A percentile compares a stretch with the other conserved stretches of the same genome.
phyloP scores from a whole-genome alignment of 2,329 filamentous ascomycete genomes.

The Botrytis cinerea region DNA sequence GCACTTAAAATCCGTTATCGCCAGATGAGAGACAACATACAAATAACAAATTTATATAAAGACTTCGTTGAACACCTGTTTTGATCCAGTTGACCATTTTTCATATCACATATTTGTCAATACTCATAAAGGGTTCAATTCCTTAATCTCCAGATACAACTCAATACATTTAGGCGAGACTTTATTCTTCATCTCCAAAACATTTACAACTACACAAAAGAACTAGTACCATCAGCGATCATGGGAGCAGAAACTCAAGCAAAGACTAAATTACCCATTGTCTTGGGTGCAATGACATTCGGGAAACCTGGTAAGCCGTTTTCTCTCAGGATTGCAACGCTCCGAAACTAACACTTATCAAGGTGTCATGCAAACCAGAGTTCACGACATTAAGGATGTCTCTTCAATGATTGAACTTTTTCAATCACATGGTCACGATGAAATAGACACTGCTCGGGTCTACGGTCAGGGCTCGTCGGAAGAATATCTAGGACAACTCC shows the following conservation, averaged over 20 bases:
- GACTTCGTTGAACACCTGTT: background rate
- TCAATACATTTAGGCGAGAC: background rate
- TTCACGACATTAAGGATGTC: constrained; percentile 50
- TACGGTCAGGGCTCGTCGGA: constrained; percentile 68
- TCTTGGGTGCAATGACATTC: constrained; percentile 37
- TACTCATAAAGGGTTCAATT: background rate
- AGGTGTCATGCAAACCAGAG: constrained; percentile 38
- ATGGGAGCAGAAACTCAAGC: constrained; percentile 14
- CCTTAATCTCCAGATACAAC: background rate
- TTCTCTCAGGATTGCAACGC: background rate
- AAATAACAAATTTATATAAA: background rate
- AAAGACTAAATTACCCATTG: constrained; percentile 22
- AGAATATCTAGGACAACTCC: constrained; percentile 57
- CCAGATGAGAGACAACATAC: background rate
- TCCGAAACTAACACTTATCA: background rate
- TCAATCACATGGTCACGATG: constrained; percentile 65
- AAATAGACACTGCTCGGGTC: constrained; percentile 67
- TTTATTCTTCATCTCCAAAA: background rate
- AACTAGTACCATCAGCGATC: background rate
- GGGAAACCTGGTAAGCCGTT: constrained; percentile 24
- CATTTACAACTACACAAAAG: background rate
- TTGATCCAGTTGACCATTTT: background rate
- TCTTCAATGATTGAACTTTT: constrained; percentile 64
- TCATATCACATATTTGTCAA: background rate
- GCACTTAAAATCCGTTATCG: constrained; percentile 10